Percentiles rank a stretch among this genome's conserved stretches.
Evolutionary conservation across 441 rosid species (phyloP).

Genomic region (Erodium texanum): DNA sequence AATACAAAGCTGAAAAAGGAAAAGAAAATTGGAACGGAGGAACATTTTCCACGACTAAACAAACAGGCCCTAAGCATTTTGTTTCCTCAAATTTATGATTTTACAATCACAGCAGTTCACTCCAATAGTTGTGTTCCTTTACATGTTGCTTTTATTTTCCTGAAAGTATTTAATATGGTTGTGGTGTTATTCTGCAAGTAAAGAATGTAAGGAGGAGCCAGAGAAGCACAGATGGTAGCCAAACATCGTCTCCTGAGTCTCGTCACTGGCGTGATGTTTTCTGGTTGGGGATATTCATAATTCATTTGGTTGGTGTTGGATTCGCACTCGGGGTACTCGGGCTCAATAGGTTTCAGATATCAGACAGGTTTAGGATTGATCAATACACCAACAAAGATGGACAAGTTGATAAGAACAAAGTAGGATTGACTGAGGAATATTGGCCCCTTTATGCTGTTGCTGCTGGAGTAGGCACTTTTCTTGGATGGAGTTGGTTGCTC

Average conservation of each 20-base stretch:
- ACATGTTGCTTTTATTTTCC: background rate
- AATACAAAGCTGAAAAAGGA: background rate
- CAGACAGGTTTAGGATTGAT: conserved; percentile 70
- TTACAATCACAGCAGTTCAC: too few species aligned
- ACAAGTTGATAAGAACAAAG: conserved; percentile 23
- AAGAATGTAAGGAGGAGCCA: conserved; percentile 59
- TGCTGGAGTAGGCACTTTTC: conserved; percentile 59
- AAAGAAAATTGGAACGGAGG: background rate
- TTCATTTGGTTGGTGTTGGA: conserved; percentile 61
- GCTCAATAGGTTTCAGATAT: conserved; percentile 52
- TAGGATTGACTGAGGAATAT: conserved; percentile 62
- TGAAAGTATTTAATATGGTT: background rate
- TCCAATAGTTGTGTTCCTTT: too few species aligned
- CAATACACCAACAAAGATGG: conserved; percentile 35
- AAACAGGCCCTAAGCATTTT: background rate
- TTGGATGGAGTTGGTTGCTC: conserved; percentile 71
- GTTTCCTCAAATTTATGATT: too few species aligned
- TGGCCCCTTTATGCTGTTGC: conserved; percentile 88
- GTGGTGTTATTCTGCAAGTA: conserved; percentile 8
- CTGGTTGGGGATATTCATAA: conserved; percentile 68
- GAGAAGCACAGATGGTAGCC: conserved; percentile 40
- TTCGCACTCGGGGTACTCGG: conserved; percentile 58
- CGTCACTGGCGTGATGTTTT: conserved; percentile 89
- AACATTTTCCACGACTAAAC: background rate
- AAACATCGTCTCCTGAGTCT: conserved; percentile 33